phyloP scores from a whole-genome alignment of 2,329 filamentous ascomycete species.

The Fusarium paranaense region DNA sequence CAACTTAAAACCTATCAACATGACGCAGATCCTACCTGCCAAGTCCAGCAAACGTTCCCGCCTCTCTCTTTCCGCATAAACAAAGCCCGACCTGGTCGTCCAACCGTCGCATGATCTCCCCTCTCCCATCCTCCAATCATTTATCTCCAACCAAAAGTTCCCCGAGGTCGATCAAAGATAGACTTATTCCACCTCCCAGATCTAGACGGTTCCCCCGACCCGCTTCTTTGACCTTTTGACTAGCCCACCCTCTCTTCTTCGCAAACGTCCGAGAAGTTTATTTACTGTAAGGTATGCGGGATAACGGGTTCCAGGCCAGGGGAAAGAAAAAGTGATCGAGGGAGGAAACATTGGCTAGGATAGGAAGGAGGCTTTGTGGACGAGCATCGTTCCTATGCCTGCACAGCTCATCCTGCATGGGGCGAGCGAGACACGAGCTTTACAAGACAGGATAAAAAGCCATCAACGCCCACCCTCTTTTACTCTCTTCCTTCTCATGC shows the following conservation, averaged over 20 bases:
- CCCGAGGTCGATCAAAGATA: conserved; percentile 6
- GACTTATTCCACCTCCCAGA: conserved; percentile 27
- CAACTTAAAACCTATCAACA: background rate
- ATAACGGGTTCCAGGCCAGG: background rate
- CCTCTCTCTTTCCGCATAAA: background rate
- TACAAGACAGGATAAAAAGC: background rate
- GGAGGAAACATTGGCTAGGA: conserved; percentile 15
- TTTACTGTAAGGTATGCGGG: background rate
- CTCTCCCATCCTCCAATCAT: conserved; percentile 26
- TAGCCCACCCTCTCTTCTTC: background rate
- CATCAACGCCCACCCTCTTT: background rate
- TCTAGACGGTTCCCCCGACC: conserved; percentile 15
- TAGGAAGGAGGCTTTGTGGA: conserved; percentile 33
- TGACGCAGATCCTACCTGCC: background rate
- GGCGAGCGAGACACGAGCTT: background rate
- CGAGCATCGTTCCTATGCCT: background rate
- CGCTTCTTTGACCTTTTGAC: background rate
- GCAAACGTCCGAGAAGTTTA: background rate
- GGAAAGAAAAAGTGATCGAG: background rate
- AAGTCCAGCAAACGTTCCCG: background rate
- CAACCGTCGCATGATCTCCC: conserved; percentile 10
- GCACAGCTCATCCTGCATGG: background rate
- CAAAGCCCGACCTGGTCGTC: background rate
- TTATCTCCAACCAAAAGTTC: background rate
- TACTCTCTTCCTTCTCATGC: background rate